Conservation (phyloP, 169 alveolate genomes). For the Plasmodium knowlesi region DNA sequence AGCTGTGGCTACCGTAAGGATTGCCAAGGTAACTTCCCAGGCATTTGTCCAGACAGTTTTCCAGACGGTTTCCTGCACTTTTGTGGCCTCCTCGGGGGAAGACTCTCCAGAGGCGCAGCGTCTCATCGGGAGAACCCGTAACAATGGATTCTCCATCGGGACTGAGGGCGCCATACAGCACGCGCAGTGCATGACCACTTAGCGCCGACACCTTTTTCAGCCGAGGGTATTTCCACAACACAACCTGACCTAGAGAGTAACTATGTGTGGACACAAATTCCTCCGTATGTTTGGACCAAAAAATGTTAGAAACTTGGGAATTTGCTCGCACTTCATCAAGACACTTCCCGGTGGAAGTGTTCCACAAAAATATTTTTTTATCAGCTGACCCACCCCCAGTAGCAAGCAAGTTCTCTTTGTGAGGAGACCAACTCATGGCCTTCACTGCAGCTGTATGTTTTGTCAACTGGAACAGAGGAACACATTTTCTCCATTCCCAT, state of each 20-base stretch:
- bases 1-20: background rate
- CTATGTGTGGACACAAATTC: slow-evolving; percentile 98
- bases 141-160: slow-evolving; percentile 96
- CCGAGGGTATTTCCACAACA: slow-evolving; percentile 95
- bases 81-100: slow-evolving; percentile 84
- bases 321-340: slow-evolving; percentile 92
- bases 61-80: background rate
- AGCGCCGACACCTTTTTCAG: slow-evolving; percentile 85
- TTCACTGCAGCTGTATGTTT: slow-evolving; percentile 94
- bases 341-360: slow-evolving; percentile 89
- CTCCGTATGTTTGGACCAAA: slow-evolving; percentile 92
- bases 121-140: slow-evolving; percentile 97
- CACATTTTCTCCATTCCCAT: slow-evolving; percentile 90
- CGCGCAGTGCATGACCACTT: slow-evolving; percentile 96
- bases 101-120: slow-evolving; percentile 95
- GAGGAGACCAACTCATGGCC: slow-evolving; percentile 98
- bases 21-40: background rate
- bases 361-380: slow-evolving; percentile 96
- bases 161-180: slow-evolving; percentile 93
- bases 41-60: background rate
- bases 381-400: slow-evolving; percentile 99
- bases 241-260: slow-evolving; percentile 92
- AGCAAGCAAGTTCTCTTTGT: slow-evolving; percentile 93
- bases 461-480: slow-evolving; percentile 84
- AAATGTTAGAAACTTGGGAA: slow-evolving; percentile 95